Percentiles rank a stretch among this genome's conserved stretches.
phyloP scores from a whole-genome alignment of 257 asterid species.

The Asclepias syriaca region DNA sequence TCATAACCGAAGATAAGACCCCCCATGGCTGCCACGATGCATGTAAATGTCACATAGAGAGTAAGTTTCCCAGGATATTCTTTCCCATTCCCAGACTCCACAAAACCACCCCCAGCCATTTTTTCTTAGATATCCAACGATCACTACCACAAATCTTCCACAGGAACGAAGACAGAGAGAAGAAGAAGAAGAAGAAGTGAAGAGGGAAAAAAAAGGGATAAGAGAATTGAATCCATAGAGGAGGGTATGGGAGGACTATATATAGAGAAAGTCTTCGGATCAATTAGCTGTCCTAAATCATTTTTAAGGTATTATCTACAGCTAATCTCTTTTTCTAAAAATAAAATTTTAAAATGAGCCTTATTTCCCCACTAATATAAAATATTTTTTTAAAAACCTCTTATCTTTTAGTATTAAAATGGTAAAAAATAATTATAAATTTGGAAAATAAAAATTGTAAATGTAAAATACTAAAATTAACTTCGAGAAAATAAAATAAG shows the following conservation, averaged over 20 bases:
- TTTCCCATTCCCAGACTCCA: slow-evolving; percentile 41
- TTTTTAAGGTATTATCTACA: not conserved
- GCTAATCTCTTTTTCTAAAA: too few species aligned
- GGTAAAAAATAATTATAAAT: too few species aligned
- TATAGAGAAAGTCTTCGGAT: slow-evolving; percentile 29
- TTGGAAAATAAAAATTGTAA: too few species aligned
- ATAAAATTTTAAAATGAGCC: too few species aligned
- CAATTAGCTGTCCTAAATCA: slow-evolving; percentile 32
- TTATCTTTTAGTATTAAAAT: too few species aligned
- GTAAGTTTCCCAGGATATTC: slow-evolving; percentile 76
- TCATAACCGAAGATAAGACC: slow-evolving; percentile 90
- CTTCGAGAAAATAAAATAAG: too few species aligned
- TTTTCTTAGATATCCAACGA: not conserved
- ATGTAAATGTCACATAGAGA: slow-evolving; percentile 51
- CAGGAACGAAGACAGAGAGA: not conserved
- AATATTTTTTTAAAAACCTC: too few species aligned
- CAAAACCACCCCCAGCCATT: slow-evolving; percentile 90
- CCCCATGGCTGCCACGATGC: slow-evolving; percentile 93
- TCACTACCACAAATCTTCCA: not conserved
- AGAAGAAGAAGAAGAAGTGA: not conserved
- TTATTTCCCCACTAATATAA: too few species aligned
- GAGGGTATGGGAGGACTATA: slow-evolving; percentile 21
- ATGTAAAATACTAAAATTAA: too few species aligned
- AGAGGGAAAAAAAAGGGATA: not conserved
- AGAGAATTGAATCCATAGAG: not conserved